Evolutionary conservation across 805 yeast genomes (phyloP).

Genomic region (Blastobotrys terrestris): DNA sequence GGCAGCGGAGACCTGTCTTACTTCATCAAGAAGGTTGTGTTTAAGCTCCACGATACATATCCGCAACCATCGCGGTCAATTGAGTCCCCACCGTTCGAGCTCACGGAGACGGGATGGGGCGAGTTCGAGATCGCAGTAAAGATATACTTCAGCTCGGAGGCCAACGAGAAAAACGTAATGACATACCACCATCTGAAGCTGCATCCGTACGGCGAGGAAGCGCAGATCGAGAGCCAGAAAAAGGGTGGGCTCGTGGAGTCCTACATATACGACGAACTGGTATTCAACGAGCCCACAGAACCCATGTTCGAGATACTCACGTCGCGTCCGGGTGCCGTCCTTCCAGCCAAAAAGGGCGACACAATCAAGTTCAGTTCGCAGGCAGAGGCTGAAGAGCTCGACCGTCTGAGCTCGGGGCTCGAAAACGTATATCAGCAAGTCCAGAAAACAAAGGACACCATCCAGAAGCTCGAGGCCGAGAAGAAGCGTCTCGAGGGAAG

Average conservation of each 20-base stretch:
- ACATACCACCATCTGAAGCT: constrained; percentile 84
- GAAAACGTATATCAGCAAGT: constrained; percentile 41
- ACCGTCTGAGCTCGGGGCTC: constrained; percentile 44
- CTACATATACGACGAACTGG: constrained; percentile 77
- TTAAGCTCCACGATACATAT: constrained; percentile 93
- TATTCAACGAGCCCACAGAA: constrained; percentile 94
- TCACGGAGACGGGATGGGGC: constrained; percentile 99
- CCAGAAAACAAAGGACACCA: constrained; percentile 35
- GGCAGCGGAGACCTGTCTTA: constrained; percentile 62
- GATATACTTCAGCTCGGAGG: constrained; percentile 77
- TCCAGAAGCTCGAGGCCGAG: constrained; percentile 30
- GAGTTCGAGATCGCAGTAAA: constrained; percentile 91
- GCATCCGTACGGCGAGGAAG: constrained; percentile 63
- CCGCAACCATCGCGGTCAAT: constrained; percentile 78
- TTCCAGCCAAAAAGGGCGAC: constrained; percentile 25
- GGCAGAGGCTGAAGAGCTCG: constrained; percentile 60
- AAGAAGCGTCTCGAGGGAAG: constrained; percentile 13
- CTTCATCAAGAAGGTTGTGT: constrained; percentile 82
- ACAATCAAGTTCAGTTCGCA: constrained; percentile 34
- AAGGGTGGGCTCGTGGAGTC: constrained; percentile 46
- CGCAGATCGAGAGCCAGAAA: constrained; percentile 38
- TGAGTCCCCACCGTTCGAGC: constrained; percentile 88
- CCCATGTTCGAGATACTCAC: constrained; percentile 74
- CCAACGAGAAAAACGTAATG: constrained; percentile 80
- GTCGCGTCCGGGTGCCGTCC: constrained; percentile 32